Conservation (phyloP, 2,329 filamentous ascomycete species). For the Diaporthe australafricana region DNA sequence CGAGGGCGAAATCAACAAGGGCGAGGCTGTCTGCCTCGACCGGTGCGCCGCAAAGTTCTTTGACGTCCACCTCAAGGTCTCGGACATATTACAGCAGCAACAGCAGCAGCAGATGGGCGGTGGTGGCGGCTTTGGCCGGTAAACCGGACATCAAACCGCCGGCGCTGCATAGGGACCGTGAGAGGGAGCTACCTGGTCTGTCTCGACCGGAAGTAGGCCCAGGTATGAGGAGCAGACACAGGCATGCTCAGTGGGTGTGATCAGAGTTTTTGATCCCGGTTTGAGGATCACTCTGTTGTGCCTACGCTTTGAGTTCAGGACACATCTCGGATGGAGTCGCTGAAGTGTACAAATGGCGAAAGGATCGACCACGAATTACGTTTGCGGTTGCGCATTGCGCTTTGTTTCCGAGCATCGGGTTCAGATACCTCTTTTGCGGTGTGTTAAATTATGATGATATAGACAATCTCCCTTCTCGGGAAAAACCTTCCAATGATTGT, state of each 20-base stretch:
- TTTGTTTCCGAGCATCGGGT: background rate
- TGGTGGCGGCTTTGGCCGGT: slow-evolving; percentile 53
- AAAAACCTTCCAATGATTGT: slow-evolving; percentile 5
- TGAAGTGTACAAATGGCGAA: background rate
- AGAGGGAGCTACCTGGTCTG: background rate
- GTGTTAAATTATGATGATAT: slow-evolving; percentile 34
- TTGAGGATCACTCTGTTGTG: background rate
- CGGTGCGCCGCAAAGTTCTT: slow-evolving; percentile 99
- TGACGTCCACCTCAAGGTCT: slow-evolving; percentile 97
- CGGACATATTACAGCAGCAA: slow-evolving; percentile 94
- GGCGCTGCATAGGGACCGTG: too few species aligned
- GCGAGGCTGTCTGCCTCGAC: slow-evolving; percentile 97
- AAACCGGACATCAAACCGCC: background rate
- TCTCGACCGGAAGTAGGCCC: background rate
- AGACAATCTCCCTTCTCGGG: slow-evolving; percentile 35
- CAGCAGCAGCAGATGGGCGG: slow-evolving; percentile 74
- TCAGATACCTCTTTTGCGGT: slow-evolving; percentile 9
- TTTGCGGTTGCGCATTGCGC: slow-evolving; percentile 4
- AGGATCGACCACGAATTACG: background rate
- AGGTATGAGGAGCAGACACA: background rate
- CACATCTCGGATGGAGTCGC: background rate
- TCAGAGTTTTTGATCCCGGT: background rate
- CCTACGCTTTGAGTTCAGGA: background rate
- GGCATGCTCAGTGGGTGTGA: background rate
- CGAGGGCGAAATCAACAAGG: slow-evolving; percentile 97